Base-by-base conservation (phyloP, 2,329 filamentous ascomycete species). In the Calonectria leucothoes region DNA sequence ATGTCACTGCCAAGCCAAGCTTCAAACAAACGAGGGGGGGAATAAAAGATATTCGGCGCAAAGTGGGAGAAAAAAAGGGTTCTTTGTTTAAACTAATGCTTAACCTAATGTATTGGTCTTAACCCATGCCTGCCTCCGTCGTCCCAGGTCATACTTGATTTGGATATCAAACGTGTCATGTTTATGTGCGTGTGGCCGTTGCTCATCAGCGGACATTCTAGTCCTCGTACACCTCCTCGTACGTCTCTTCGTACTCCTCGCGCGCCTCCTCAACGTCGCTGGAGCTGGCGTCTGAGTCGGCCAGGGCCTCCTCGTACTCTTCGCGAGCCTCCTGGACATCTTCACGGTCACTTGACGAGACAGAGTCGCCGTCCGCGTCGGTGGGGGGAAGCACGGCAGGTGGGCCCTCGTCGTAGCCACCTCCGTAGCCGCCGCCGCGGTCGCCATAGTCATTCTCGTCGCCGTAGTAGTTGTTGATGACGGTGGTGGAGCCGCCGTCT, bases 201-300 rank as follows among this genome's bases (percentile, higher is more conserved):
- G 64, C 70, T 72, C 70, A 70, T 73, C 71, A 69, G 70, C 42
- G 48, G 37, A 74, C 55, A 70, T 37, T 52, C 68, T 70, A 80
- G 55, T 79, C 78, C 66, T 77, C 79, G 64, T 81, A 82, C 12
- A 76, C 77, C 45, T 82, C 80, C 68, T 81, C 79, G 17, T 80
- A 80, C 0, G 45, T 11, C 69, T 81, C 87, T 75, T 88, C 87
- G 65, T 88, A 87, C 63, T 85, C 85, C 79, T 91, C 88, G 61
- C 88, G 76, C 1, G 88, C 88, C 80, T 91, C 89, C 74, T 90
- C 87, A 5, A 90, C 80, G 72, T 89, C 89, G 74, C 88, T 91
- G 77, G 86, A 90, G 81, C 85, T 89, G 23, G 86, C 86, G 64
- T 84, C 83, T 1, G 86, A 88, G 75, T 86, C 84, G 6, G 78